A percentile compares a stretch with the other conserved stretches of the same genome.
phyloP scores from a whole-genome alignment of 192 early-diverging fungal species.

The Thamnidium elegans region DNA sequence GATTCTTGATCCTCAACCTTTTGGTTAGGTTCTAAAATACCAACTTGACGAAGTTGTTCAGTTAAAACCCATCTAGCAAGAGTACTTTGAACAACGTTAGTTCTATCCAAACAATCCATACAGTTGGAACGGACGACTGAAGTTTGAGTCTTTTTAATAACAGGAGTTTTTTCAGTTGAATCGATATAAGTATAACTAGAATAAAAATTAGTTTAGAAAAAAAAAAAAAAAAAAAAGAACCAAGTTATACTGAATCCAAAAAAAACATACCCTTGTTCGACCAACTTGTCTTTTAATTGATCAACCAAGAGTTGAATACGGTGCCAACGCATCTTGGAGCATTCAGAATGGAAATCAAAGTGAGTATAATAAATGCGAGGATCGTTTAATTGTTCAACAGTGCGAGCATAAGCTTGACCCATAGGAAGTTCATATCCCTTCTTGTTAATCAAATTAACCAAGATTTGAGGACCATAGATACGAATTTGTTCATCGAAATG shows the following conservation, averaged over 20 bases:
- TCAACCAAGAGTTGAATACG: conserved; percentile 82
- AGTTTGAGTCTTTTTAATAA: conserved; percentile 52
- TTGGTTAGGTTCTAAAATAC: conserved; percentile 60
- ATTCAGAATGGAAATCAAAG: conserved; percentile 98
- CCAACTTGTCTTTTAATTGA: conserved; percentile 65
- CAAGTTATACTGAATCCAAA: not conserved
- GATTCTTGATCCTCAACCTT: conserved; percentile 59
- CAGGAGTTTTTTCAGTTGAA: conserved; percentile 30
- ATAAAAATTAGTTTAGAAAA: not conserved
- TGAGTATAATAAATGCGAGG: conserved; percentile 71
- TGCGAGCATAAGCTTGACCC: conserved; percentile 73
- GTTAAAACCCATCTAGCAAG: conserved; percentile 74
- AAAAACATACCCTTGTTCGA: conserved; percentile 43
- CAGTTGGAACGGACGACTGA: conserved; percentile 95
- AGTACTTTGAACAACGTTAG: conserved; percentile 96
- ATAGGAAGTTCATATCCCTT: conserved; percentile 87
- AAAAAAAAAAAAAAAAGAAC: not conserved
- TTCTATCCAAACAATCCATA: conserved; percentile 99
- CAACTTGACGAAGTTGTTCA: conserved; percentile 67
- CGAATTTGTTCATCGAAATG: conserved; percentile 72
- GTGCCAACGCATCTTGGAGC: conserved; percentile 93
- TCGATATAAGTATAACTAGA: conserved; percentile 57
- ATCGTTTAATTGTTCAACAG: conserved; percentile 59
- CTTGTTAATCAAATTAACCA: conserved; percentile 94
- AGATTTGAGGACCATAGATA: conserved; percentile 79